These are phyloP conservation scores for Baudoinia panamericana DNA, from an alignment of 495 filamentous ascomycete genomes.

Conservation along the genomic window DNA sequence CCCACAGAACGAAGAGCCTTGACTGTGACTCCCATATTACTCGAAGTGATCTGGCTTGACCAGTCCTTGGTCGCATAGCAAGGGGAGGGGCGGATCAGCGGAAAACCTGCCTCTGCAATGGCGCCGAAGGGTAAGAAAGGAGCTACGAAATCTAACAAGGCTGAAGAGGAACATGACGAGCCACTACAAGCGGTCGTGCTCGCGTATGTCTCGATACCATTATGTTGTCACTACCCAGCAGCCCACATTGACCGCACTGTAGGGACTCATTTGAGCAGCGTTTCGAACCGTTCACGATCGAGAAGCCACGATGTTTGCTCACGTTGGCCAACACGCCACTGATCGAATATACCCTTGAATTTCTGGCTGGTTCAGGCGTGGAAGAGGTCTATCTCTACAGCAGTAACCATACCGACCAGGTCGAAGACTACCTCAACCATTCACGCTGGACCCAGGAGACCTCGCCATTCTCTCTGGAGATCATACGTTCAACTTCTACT, in stretches of 20 bases:
- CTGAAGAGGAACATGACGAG: constrained; percentile 62
- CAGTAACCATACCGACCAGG: constrained; percentile 73
- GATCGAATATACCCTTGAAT: constrained; percentile 96
- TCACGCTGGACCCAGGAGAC: constrained; percentile 57
- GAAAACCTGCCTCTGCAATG: no score
- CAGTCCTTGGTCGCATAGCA: no score
- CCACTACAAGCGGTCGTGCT: constrained; percentile 86
- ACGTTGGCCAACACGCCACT: constrained; percentile 86
- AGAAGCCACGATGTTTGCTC: constrained; percentile 82
- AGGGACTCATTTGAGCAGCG: constrained; percentile 90
- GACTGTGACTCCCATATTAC: no score
- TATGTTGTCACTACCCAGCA: no score
- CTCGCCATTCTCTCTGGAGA: constrained; percentile 77
- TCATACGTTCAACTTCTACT: constrained; percentile 74
- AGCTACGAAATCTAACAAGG: constrained; percentile 46
- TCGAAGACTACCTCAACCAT: constrained; percentile 66
- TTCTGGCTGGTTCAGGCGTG: constrained; percentile 84
- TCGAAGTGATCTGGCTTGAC: no score
- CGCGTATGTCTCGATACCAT: no score
- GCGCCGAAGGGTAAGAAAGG: constrained; percentile 45
- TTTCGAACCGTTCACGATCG: constrained; percentile 79
- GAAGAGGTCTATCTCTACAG: constrained; percentile 87
- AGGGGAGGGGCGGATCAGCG: no score
- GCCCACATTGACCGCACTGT: no score
- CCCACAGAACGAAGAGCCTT: no score